These are phyloP conservation scores for Volutella citrinella DNA, from an alignment of 2,329 filamentous ascomycete species.

Conservation along the genomic window DNA sequence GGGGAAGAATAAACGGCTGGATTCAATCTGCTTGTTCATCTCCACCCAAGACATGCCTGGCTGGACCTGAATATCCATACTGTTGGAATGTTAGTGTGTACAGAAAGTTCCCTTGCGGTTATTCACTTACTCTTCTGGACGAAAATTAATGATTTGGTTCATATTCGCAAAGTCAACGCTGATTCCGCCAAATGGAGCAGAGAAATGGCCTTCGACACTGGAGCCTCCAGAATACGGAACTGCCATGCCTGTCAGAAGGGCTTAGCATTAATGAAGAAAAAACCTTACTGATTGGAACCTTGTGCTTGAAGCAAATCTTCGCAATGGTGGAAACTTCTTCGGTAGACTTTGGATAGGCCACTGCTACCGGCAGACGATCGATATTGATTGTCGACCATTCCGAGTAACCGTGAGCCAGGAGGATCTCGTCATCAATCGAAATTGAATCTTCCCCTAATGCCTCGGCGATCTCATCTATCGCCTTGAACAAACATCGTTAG, in stretches of 20 bases:
- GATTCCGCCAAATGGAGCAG: background rate
- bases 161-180: constrained; percentile 2
- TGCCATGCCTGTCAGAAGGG: background rate
- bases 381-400: constrained; percentile 4
- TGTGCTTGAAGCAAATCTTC: constrained; percentile 1
- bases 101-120: no score
- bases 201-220: constrained; percentile 4
- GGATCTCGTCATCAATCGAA: background rate
- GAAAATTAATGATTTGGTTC: constrained; percentile 1
- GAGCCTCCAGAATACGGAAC: constrained; percentile 4
- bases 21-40: no score
- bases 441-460: constrained; percentile 1
- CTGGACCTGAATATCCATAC: no score
- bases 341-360: background rate
- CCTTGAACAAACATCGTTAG: no score
- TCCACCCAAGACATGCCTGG: no score
- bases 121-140: constrained; percentile 3
- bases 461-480: background rate
- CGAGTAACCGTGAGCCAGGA: constrained; percentile 4
- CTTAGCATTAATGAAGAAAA: background rate
- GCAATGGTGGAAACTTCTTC: constrained; percentile 4
- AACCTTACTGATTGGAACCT: constrained; percentile 2
- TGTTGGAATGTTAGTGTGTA: no score
- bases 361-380: constrained; percentile 1
- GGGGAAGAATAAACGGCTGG: no score